Evolutionary conservation across 108 stramenopile genomes (phyloP).

Genomic region (Nannochloropsis granulata): DNA sequence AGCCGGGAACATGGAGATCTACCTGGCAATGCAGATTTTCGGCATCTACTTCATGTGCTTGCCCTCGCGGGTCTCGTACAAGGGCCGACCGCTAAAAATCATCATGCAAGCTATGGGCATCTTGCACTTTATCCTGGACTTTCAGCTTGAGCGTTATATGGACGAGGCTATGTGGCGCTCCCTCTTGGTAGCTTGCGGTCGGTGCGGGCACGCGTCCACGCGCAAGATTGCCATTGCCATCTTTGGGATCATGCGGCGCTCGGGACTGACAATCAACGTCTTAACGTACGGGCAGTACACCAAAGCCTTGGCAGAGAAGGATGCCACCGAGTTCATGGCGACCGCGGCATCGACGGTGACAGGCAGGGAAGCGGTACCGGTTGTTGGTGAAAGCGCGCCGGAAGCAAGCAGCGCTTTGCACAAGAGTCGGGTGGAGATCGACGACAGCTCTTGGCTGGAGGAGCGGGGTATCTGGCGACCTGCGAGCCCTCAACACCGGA

Average conservation of each 20-base stretch:
- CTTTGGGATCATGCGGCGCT: neutral
- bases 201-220: neutral
- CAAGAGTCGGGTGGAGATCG: neutral
- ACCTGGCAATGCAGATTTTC: neutral
- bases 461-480: neutral
- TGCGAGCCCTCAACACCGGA: neutral
- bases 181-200: neutral
- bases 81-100: neutral
- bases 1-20: neutral
- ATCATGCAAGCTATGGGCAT: neutral
- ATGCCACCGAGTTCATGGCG: neutral
- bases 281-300: constrained; percentile 3
- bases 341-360: neutral
- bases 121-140: neutral
- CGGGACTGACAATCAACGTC: neutral
- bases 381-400: neutral
- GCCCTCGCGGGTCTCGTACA: neutral
- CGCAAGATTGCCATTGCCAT: neutral
- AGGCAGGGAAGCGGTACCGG: neutral
- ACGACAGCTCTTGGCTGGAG: neutral
- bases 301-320: neutral
- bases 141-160: neutral
- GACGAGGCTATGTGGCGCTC: constrained; percentile 3
- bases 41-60: neutral
- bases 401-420: neutral